These are phyloP conservation scores for Leccinum variicolor DNA, from an alignment of 768 basidiomycete species.

Conservation along the genomic window DNA sequence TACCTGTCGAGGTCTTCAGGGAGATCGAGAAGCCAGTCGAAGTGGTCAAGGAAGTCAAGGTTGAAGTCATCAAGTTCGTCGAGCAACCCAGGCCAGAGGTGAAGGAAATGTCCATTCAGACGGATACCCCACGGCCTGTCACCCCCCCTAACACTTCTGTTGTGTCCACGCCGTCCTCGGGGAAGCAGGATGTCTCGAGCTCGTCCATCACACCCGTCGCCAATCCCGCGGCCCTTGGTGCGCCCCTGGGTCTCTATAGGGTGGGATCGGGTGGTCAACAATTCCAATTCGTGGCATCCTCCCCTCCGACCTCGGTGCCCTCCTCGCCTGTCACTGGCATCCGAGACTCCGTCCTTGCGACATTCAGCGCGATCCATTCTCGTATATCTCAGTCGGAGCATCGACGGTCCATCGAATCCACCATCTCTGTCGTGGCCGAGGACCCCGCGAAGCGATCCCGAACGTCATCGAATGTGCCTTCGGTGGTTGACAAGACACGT, in stretches of 20 bases:
- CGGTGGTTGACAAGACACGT: slow-evolving; percentile 67
- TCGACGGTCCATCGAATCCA: slow-evolving; percentile 71
- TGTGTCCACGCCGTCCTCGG: slow-evolving; percentile 25
- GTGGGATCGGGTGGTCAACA: slow-evolving; percentile 55
- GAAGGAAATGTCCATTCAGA: slow-evolving; percentile 77
- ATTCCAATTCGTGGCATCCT: slow-evolving; percentile 59
- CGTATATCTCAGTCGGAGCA: slow-evolving; percentile 57
- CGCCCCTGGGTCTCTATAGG: slow-evolving; percentile 48
- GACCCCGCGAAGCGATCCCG: slow-evolving; percentile 53
- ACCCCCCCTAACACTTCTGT: slow-evolving; percentile 31
- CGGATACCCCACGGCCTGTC: slow-evolving; percentile 48
- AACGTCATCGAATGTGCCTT: slow-evolving; percentile 54
- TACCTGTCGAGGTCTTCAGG: slow-evolving; percentile 13
- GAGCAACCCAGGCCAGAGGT: slow-evolving; percentile 59
- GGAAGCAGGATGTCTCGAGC: slow-evolving; percentile 24
- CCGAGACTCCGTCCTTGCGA: slow-evolving; percentile 49
- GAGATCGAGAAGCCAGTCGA: slow-evolving; percentile 24
- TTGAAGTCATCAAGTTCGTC: slow-evolving; percentile 19
- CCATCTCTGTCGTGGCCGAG: slow-evolving; percentile 50
- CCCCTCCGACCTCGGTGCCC: slow-evolving; percentile 32
- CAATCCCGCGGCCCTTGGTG: slow-evolving; percentile 28
- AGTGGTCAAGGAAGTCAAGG: slow-evolving; percentile 23
- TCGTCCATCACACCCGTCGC: slow-evolving; percentile 33
- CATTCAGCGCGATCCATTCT: slow-evolving; percentile 43
- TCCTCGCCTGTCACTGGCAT: slow-evolving; percentile 39